A percentile compares a stretch with the other conserved stretches of the same genome.
These are phyloP conservation scores for Hyphopichia khmerensis DNA, from an alignment of 1,139 yeast genomes.

Conservation along the genomic window DNA sequence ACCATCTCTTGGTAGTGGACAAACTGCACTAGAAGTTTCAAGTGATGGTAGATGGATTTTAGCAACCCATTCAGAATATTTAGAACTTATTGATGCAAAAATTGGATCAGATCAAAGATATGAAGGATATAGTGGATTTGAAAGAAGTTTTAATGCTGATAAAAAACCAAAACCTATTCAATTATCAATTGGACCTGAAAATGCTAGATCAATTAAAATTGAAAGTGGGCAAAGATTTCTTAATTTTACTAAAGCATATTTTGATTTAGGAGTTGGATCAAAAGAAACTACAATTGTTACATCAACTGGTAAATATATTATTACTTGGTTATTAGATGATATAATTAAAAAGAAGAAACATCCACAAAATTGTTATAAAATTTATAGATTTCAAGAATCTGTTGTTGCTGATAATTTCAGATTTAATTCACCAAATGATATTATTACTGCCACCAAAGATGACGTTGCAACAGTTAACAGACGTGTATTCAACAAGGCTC, in stretches of 20 bases:
- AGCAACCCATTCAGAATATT: conserved; percentile 72
- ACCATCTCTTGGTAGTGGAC: conserved; percentile 79
- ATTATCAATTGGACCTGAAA: conserved; percentile 69
- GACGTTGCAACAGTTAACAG: conserved; percentile 69
- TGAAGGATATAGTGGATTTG: conserved; percentile 63
- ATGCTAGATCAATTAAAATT: conserved; percentile 60
- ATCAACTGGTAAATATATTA: conserved; percentile 76
- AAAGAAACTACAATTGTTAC: conserved; percentile 74
- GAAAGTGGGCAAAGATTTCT: conserved; percentile 49
- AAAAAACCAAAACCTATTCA: conserved; percentile 70
- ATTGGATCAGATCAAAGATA: conserved; percentile 61
- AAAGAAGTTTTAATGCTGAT: conserved; percentile 61
- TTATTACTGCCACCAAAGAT: conserved; percentile 67
- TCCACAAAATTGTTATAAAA: conserved; percentile 48
- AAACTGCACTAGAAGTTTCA: conserved; percentile 66
- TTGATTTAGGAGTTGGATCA: conserved; percentile 64
- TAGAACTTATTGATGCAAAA: conserved; percentile 64
- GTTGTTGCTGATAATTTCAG: conserved; percentile 79
- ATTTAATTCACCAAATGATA: conserved; percentile 69
- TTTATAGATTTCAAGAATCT: conserved; percentile 60
- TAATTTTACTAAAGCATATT: conserved; percentile 69
- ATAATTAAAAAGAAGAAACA: conserved; percentile 29
- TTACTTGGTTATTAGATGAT: conserved; percentile 69
- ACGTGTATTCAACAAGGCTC: conserved; percentile 56
- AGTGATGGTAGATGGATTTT: conserved; percentile 81